phyloP scores from a whole-genome alignment of 208 protist genomes.

The Angomonas deanei region DNA sequence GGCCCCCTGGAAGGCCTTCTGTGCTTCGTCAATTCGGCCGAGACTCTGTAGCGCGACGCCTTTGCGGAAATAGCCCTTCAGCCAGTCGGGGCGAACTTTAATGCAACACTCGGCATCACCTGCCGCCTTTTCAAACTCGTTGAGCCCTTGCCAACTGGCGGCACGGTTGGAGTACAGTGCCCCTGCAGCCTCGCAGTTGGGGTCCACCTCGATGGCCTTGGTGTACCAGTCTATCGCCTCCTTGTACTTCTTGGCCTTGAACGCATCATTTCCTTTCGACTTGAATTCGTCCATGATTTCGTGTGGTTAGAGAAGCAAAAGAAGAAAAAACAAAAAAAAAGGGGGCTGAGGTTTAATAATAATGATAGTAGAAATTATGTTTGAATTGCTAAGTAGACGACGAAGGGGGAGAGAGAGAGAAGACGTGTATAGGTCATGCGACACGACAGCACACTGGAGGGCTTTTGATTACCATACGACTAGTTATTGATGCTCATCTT shows the following conservation, averaged over 20 bases:
- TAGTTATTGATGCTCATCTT: no score
- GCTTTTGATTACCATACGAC: no score
- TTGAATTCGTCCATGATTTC: slow-evolving; percentile 79
- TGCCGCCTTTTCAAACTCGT: slow-evolving; percentile 66
- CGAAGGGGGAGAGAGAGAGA: neutral
- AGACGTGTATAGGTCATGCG: no score
- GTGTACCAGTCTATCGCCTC: slow-evolving; percentile 90
- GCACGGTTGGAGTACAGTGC: slow-evolving; percentile 90
- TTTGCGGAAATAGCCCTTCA: slow-evolving; percentile 91
- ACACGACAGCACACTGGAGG: no score
- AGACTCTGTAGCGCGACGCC: slow-evolving; percentile 70
- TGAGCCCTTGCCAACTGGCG: slow-evolving; percentile 72
- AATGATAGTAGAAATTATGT: neutral
- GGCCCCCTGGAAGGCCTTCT: slow-evolving; percentile 73
- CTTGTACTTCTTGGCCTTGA: slow-evolving; percentile 83
- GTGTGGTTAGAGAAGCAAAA: slow-evolving; percentile 1
- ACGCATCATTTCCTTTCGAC: slow-evolving; percentile 86
- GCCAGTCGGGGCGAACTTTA: slow-evolving; percentile 73
- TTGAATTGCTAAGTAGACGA: neutral
- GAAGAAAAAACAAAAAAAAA: slow-evolving; percentile 11
- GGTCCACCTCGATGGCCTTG: slow-evolving; percentile 80
- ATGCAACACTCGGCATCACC: slow-evolving; percentile 86
- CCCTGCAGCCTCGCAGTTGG: slow-evolving; percentile 63
- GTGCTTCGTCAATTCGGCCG: slow-evolving; percentile 71
- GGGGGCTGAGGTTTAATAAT: neutral